Conservation (phyloP, 1,139 yeast genomes). For the Pneumocystis canis region DNA sequence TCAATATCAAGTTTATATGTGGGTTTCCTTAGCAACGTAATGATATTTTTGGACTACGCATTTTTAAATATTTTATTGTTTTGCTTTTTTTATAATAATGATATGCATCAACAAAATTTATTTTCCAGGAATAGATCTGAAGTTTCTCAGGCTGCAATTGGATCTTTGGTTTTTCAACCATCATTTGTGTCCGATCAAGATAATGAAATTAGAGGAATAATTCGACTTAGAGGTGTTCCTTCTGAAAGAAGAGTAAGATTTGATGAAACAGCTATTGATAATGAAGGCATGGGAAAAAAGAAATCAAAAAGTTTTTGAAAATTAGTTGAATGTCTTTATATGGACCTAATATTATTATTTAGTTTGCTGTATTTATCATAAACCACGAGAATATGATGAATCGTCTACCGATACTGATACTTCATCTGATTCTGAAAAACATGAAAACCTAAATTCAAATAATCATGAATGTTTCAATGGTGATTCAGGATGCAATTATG, state of each 20-base stretch:
- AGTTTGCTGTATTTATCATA: slow-evolving; percentile 14
- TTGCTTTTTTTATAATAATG: not conserved
- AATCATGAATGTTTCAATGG: not conserved
- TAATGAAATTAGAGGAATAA: not conserved
- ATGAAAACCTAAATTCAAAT: not conserved
- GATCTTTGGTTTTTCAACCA: not conserved
- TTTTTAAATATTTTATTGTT: not conserved
- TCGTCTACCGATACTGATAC: slow-evolving; percentile 8
- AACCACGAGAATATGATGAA: slow-evolving; percentile 11
- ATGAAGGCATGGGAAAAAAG: slow-evolving; percentile 12
- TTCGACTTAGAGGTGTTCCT: slow-evolving; percentile 1
- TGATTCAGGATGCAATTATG: not conserved
- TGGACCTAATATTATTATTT: not conserved
- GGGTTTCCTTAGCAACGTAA: not conserved
- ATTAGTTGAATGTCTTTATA: not conserved
- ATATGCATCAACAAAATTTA: not conserved
- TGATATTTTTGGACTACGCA: not conserved
- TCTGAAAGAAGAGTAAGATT: slow-evolving; percentile 12
- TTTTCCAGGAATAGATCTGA: not conserved
- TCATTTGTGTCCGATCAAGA: not conserved
- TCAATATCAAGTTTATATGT: not conserved
- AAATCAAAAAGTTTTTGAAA: slow-evolving; percentile 9
- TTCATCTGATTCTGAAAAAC: slow-evolving; percentile 6
- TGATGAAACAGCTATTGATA: slow-evolving; percentile 12
- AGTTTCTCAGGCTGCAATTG: not conserved